Evolutionary conservation across 2,329 filamentous ascomycete species (phyloP).

Genomic region (Scedosporium apiospermum): DNA sequence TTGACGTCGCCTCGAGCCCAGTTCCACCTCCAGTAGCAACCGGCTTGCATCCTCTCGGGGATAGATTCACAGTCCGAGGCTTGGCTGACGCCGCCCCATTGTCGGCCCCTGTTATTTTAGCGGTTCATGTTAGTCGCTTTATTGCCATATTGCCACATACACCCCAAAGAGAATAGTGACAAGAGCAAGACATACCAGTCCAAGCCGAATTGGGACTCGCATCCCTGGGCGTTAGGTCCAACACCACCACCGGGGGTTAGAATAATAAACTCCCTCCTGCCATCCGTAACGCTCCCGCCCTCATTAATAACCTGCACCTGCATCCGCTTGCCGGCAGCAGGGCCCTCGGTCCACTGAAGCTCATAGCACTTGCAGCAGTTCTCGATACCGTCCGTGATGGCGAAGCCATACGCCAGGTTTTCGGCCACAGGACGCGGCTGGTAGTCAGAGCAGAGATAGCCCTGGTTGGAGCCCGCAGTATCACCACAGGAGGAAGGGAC

Average conservation of each 20-base stretch:
- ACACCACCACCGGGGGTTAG: constrained; percentile 4
- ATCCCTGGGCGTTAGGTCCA: constrained; percentile 1
- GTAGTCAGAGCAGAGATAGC: constrained; percentile 6
- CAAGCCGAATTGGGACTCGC: constrained; percentile 1
- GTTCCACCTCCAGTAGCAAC: constrained; percentile 8
- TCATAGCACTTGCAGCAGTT: constrained; percentile 7
- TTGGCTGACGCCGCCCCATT: constrained; percentile 1
- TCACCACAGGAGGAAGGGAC: constrained; percentile 9
- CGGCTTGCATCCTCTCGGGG: constrained; percentile 1
- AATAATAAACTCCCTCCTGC: constrained; percentile 4
- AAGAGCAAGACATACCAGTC: constrained; percentile 2
- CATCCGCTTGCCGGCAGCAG: constrained; percentile 14
- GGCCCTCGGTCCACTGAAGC: constrained; percentile 14
- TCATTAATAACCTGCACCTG: constrained; percentile 12
- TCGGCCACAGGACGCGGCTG: constrained; percentile 3
- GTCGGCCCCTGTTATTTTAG: background rate
- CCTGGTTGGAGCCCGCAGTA: constrained; percentile 6
- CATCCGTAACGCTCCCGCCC: background rate
- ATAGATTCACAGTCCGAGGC: constrained; percentile 1
- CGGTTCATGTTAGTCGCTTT: no score
- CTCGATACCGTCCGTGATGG: constrained; percentile 3
- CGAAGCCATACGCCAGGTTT: constrained; percentile 3
- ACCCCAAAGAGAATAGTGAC: background rate
- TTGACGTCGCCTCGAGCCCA: constrained; percentile 6
- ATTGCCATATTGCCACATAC: background rate